A percentile compares a stretch with the other conserved stretches of the same genome.
Evolutionary conservation across 352 stramenopile species (phyloP).

Genomic region (Thraustotheca clavata): DNA sequence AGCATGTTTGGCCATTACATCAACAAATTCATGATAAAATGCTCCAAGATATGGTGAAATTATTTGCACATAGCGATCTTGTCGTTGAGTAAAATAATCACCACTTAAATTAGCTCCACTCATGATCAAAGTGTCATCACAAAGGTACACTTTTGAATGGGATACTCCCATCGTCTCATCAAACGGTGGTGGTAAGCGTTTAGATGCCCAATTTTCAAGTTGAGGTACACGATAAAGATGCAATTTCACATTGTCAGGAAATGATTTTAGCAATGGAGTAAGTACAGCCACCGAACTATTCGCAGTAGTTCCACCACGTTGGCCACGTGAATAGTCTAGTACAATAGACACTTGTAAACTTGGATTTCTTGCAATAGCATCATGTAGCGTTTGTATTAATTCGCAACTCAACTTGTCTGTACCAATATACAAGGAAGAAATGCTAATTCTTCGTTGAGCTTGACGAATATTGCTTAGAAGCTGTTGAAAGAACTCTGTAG

Average conservation of each 20-base stretch:
- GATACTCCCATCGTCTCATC: constrained; percentile 78
- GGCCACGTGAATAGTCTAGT: constrained; percentile 61
- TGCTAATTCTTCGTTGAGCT: constrained; percentile 39
- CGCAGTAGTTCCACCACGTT: constrained; percentile 31
- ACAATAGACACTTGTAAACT: constrained; percentile 51
- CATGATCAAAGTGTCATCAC: constrained; percentile 71
- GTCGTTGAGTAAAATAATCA: constrained; percentile 79
- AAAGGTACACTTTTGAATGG: constrained; percentile 78
- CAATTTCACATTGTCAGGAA: constrained; percentile 43
- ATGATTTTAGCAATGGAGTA: constrained; percentile 34
- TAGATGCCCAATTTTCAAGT: constrained; percentile 46
- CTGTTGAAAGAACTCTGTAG: constrained; percentile 51
- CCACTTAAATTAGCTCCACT: constrained; percentile 74
- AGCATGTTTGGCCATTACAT: constrained; percentile 16
- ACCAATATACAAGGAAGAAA: constrained; percentile 67
- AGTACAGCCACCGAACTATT: constrained; percentile 58
- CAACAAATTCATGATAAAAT: constrained; percentile 70
- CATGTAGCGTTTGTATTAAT: constrained; percentile 37
- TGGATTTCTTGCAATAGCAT: constrained; percentile 32
- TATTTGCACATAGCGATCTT: constrained; percentile 74
- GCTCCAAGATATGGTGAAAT: constrained; percentile 37
- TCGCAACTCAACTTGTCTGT: constrained; percentile 42
- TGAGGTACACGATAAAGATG: constrained; percentile 68
- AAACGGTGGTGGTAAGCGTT: constrained; percentile 50
- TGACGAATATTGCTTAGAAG: constrained; percentile 46